phyloP scores from a whole-genome alignment of 352 stramenopile genomes.

The Globisporangium barbulae region DNA sequence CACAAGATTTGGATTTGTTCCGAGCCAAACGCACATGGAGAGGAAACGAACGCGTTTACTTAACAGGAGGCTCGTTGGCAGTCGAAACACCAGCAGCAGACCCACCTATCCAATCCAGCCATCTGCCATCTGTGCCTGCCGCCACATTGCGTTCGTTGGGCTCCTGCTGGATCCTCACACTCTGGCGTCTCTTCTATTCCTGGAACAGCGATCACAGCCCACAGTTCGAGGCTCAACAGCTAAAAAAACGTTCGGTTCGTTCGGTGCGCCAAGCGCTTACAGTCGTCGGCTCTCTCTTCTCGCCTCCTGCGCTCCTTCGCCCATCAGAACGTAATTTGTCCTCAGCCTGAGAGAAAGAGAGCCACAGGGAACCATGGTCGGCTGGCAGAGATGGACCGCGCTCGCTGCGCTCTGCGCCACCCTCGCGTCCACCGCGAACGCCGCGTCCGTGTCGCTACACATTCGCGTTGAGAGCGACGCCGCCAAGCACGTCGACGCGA shows the following conservation, averaged over 20 bases:
- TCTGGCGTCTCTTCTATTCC: not conserved
- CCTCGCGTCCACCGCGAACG: not conserved
- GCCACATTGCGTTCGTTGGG: not conserved
- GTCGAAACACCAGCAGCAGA: too few species aligned
- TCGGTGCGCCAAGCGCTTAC: not conserved
- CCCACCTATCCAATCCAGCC: not conserved
- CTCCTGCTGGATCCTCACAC: not conserved
- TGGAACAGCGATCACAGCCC: not conserved
- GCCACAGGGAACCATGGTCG: slow-evolving; percentile 11
- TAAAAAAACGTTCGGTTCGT: not conserved
- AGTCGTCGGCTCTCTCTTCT: not conserved
- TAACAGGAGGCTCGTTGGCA: too few species aligned
- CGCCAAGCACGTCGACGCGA: not conserved
- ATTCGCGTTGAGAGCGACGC: slow-evolving; percentile 23
- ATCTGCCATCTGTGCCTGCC: too few species aligned
- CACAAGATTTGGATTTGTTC: not conserved
- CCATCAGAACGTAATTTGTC: slow-evolving; percentile 14
- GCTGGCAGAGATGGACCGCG: slow-evolving; percentile 18
- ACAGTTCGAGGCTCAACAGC: not conserved
- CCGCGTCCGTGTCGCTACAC: slow-evolving; percentile 25
- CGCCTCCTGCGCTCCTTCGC: not conserved
- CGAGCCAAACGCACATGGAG: not conserved
- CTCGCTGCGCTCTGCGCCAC: slow-evolving; percentile 11
- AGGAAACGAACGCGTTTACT: not conserved
- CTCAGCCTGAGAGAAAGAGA: not conserved